A percentile compares a stretch with the other conserved stretches of the same genome.
Evolutionary conservation across 257 asterid species (phyloP).

Genomic region (Rauvolfia tetraphylla): DNA sequence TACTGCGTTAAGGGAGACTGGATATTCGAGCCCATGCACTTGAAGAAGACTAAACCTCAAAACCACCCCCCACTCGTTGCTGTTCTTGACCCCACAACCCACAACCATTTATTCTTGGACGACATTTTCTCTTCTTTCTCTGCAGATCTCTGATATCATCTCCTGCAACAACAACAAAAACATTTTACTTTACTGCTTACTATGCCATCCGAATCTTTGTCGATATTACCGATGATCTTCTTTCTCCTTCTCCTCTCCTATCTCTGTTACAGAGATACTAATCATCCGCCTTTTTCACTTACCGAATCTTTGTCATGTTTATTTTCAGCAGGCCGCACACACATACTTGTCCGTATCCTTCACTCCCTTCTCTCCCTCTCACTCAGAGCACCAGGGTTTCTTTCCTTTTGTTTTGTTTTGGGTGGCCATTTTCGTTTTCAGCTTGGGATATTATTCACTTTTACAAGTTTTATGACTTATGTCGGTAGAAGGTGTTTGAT

Average conservation of each 20-base stretch:
- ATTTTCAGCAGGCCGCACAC: conserved; percentile 11
- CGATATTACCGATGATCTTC: not conserved
- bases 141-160: not conserved
- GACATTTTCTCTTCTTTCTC: not conserved
- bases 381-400: not conserved
- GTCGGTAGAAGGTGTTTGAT: no score
- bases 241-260: not conserved
- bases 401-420: not conserved
- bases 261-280: conserved; percentile 14
- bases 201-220: not conserved
- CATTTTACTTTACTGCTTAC: not conserved
- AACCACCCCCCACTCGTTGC: conserved; percentile 2
- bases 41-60: conserved; percentile 19
- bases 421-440: not conserved
- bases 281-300: conserved; percentile 12
- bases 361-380: not conserved
- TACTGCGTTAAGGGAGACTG: not conserved
- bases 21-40: conserved; percentile 22
- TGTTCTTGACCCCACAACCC: not conserved
- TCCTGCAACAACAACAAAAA: not conserved
- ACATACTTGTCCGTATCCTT: not conserved
- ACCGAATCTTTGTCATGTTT: conserved; percentile 16
- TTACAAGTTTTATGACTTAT: no score
- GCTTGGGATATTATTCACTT: not conserved
- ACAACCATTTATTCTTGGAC: not conserved